Conservation (phyloP, 371 early-diverging fungal genomes). For the Mortierella polycephala region DNA sequence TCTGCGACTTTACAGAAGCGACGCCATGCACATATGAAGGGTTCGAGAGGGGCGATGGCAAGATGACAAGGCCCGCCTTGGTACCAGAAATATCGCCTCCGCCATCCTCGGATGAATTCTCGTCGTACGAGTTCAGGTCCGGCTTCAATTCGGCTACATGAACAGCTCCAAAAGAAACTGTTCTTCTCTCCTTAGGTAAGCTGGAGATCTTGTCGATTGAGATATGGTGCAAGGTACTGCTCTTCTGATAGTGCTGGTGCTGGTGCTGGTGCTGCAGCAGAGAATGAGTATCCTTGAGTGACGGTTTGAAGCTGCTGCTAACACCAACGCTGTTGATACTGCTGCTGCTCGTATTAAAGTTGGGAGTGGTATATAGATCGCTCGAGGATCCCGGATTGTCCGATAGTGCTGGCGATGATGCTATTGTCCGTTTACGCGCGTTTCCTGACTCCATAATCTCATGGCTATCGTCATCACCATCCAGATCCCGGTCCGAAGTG, state of each 20-base stretch:
- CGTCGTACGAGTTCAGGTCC: constrained; percentile 46
- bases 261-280: constrained; percentile 13
- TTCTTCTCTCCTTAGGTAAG: constrained; percentile 44
- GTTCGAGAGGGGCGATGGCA: constrained; percentile 16
- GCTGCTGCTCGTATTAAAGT: constrained; percentile 49
- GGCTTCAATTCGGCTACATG: constrained; percentile 48
- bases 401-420: constrained; percentile 31
- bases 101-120: constrained; percentile 45
- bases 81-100: neutral
- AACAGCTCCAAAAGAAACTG: constrained; percentile 53
- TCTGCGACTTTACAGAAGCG: neutral
- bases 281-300: constrained; percentile 28
- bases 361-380: constrained; percentile 37
- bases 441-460: constrained; percentile 18
- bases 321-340: constrained; percentile 43
- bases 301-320: constrained; percentile 21
- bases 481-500: constrained; percentile 28
- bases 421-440: constrained; percentile 16
- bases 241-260: constrained; percentile 10
- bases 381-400: constrained; percentile 36
- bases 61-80: neutral
- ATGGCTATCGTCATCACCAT: constrained; percentile 17
- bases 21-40: constrained; percentile 4
- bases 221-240: constrained; percentile 9
- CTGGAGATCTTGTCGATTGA: constrained; percentile 28